Evolutionary conservation across 2,329 filamentous ascomycete species (phyloP), one percentile per base, ranked within the genome.

Genomic region (Aspergillus brunneoviolaceus): DNA sequence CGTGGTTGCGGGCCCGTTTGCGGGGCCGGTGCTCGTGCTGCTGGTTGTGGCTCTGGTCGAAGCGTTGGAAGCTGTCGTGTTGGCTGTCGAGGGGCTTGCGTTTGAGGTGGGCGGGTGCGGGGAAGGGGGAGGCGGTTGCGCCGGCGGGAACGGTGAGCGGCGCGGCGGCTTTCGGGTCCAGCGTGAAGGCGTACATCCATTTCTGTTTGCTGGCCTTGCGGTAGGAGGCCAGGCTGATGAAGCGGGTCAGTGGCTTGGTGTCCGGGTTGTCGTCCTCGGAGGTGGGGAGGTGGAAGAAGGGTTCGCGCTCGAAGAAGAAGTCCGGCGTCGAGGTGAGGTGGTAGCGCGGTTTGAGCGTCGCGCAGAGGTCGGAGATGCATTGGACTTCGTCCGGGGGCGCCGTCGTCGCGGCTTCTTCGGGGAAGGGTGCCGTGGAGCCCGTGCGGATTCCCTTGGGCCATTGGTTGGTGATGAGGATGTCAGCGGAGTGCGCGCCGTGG

Each of bases 221-320:
- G 69, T 86, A 93, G 0, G 89, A 83, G 0, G 92, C 93, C 56
- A 98, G 81, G 56, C 92, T 96, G 69, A 98, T 90, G 78, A 99
- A 99, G 19, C 95, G 87, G 1, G 95, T 98, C 10, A 96, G 77
- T 1, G 82, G 79, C 64, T 84, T 83, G 23, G 81, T 77, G 59
- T 87, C 82, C 6, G 84, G 82, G 10, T 79, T 76, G 45, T 83
- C 81, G 35, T 80, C 76, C 35, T 35, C 33, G 33, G 33, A 12
- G 33, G 77, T 80, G 4, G 84, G 81, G 23, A 77, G 65, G 72
- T 96, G 89, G 70, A 95, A 88, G 79, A 97, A 99, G 0, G 94
- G 92, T 75, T 98, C 95, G 58, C 95, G 87, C 77, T 99, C 94
- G 73, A 89, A 98, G 76, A 90, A 94, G 68, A 87, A 87, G 6